These are phyloP conservation scores for Colletotrichum sp. DNA, from an alignment of 2,329 filamentous ascomycete species.

Conservation along the genomic window DNA sequence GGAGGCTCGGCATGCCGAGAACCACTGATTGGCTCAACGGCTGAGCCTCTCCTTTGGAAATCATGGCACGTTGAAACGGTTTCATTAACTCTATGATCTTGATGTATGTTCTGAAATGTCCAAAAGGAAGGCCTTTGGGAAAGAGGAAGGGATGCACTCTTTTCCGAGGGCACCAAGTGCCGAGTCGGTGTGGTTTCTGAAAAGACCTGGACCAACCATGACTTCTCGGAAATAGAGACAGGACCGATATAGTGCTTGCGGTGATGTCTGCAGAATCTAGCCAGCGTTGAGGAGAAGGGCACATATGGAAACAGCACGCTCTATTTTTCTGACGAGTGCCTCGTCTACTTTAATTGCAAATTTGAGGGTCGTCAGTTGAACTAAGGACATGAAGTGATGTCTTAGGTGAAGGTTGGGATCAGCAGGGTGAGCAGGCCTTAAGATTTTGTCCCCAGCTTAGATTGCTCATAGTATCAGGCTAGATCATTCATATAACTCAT, in stretches of 20 bases:
- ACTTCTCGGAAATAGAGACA: too few relatives aligned
- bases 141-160: not conserved
- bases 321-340: not conserved
- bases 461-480: not conserved
- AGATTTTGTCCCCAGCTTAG: not conserved
- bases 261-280: not conserved
- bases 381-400: not conserved
- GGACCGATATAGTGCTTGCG: not conserved
- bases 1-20: not conserved
- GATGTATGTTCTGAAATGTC: not conserved
- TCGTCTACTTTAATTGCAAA: not conserved
- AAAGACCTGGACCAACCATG: not conserved
- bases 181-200: not conserved
- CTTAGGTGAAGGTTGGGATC: not conserved
- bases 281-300: not conserved
- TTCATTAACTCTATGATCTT: not conserved
- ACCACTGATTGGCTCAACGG: not conserved
- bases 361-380: not conserved
- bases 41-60: not conserved
- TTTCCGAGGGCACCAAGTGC: not conserved
- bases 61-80: not conserved
- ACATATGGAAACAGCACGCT: rapidly evolving
- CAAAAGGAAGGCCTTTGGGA: not conserved
- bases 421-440: not conserved
- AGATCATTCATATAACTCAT: not conserved